Evolutionary conservation across 192 early-diverging fungal genomes (phyloP).

Genomic region (Neocallimastix lanati): DNA sequence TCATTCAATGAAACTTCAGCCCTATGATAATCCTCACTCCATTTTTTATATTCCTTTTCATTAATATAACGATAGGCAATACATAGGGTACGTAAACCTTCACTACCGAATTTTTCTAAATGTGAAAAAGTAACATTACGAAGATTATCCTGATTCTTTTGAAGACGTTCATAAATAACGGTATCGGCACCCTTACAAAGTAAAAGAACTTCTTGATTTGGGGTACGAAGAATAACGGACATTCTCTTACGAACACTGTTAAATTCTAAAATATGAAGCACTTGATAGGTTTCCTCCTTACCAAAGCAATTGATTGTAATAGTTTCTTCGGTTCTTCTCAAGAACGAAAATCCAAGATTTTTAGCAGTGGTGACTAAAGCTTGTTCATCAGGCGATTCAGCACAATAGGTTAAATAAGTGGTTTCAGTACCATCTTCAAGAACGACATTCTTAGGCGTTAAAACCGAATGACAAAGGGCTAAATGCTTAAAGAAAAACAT

Average conservation of each 20-base stretch:
- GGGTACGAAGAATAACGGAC: slow-evolving; percentile 69
- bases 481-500: background rate
- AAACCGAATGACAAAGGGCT: slow-evolving; percentile 2
- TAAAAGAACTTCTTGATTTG: slow-evolving; percentile 49
- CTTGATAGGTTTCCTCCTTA: background rate
- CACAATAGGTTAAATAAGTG: background rate
- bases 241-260: slow-evolving; percentile 92
- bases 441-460: background rate
- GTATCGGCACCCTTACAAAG: slow-evolving; percentile 90
- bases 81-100: slow-evolving; percentile 65
- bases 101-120: slow-evolving; percentile 70
- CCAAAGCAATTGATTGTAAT: background rate
- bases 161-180: slow-evolving; percentile 70
- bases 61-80: slow-evolving; percentile 54
- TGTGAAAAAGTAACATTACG: slow-evolving; percentile 49
- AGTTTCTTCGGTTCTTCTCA: background rate
- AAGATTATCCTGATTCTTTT: slow-evolving; percentile 45
- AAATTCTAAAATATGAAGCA: slow-evolving; percentile 46
- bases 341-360: background rate
- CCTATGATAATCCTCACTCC: slow-evolving; percentile 50
- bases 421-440: background rate
- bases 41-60: slow-evolving; percentile 48
- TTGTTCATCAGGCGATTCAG: slow-evolving; percentile 3
- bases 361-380: background rate
- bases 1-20: slow-evolving; percentile 54